phyloP scores from a whole-genome alignment of 2,329 filamentous ascomycete genomes.

The Lachnellula hyalina region DNA sequence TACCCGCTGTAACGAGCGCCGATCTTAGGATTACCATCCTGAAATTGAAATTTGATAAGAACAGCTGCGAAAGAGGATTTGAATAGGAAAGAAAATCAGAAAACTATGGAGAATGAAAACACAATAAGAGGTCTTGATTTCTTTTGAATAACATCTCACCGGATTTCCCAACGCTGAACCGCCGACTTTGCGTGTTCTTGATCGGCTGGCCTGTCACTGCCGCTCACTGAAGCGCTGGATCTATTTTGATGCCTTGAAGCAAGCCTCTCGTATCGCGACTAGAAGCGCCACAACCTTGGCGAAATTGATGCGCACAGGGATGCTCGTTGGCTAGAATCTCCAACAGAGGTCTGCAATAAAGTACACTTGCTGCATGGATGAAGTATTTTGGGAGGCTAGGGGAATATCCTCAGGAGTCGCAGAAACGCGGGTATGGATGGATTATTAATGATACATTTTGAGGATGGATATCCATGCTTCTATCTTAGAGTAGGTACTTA shows the following conservation, averaged over 20 bases:
- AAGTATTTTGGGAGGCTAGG: too few relatives aligned
- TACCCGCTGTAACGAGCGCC: constrained; percentile 13
- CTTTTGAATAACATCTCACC: not conserved
- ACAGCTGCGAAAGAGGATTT: not conserved
- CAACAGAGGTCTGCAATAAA: too few relatives aligned
- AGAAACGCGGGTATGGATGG: too few relatives aligned
- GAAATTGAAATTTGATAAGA: not conserved
- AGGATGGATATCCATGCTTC: too few relatives aligned
- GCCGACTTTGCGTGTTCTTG: not conserved
- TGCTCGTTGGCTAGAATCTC: not conserved
- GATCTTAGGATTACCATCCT: constrained; percentile 14
- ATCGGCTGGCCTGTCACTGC: not conserved
- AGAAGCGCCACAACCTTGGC: not conserved
- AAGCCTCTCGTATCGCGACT: not conserved
- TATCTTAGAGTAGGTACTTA: too few relatives aligned
- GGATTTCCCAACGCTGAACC: not conserved
- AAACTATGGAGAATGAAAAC: not conserved
- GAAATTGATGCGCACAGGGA: not conserved
- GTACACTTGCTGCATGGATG: too few relatives aligned
- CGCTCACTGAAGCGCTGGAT: not conserved
- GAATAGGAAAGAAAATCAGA: not conserved
- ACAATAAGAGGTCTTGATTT: not conserved
- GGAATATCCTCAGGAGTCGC: too few relatives aligned
- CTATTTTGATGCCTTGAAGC: not conserved
- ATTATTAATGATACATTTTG: too few relatives aligned